Percentiles rank a stretch among this genome's conserved stretches.
These are phyloP conservation scores for Myxozyma neotropica DNA, from an alignment of 805 yeast genomes.

Conservation along the genomic window DNA sequence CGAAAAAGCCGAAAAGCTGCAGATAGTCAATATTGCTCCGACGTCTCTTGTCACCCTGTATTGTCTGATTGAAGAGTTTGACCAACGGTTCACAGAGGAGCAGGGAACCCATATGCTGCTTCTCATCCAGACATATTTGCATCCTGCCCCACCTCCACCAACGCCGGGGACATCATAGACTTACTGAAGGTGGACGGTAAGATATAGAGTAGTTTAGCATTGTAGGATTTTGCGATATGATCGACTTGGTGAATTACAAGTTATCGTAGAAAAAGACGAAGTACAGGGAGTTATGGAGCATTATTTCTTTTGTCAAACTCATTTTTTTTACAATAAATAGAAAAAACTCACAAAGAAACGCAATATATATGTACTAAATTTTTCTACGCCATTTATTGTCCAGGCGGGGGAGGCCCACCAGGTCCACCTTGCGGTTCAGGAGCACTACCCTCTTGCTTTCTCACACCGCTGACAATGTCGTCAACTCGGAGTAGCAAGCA, in stretches of 20 bases:
- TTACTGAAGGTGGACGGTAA: neutral
- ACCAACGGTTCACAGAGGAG: slow-evolving; percentile 73
- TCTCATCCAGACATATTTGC: slow-evolving; percentile 58
- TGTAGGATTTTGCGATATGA: neutral
- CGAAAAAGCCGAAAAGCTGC: slow-evolving; percentile 81
- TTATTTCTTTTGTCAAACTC: no score
- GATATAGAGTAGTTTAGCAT: neutral
- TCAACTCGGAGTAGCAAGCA: slow-evolving; percentile 93
- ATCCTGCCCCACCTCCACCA: slow-evolving; percentile 37
- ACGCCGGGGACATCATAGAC: neutral
- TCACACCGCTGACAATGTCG: slow-evolving; percentile 95
- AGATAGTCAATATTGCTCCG: slow-evolving; percentile 80
- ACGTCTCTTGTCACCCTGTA: slow-evolving; percentile 75
- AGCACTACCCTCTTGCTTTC: slow-evolving; percentile 47
- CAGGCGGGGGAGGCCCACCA: slow-evolving; percentile 13
- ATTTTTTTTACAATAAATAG: neutral
- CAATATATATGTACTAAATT: neutral
- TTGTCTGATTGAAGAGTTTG: slow-evolving; percentile 89
- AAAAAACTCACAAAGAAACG: neutral
- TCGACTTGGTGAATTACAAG: no score
- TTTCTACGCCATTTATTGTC: neutral
- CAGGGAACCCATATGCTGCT: slow-evolving; percentile 61
- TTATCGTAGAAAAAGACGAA: no score
- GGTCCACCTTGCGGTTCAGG: slow-evolving; percentile 10
- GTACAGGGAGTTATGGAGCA: no score